Evolutionary conservation across 306 rosid species (phyloP).

Genomic region (Morella rubra): DNA sequence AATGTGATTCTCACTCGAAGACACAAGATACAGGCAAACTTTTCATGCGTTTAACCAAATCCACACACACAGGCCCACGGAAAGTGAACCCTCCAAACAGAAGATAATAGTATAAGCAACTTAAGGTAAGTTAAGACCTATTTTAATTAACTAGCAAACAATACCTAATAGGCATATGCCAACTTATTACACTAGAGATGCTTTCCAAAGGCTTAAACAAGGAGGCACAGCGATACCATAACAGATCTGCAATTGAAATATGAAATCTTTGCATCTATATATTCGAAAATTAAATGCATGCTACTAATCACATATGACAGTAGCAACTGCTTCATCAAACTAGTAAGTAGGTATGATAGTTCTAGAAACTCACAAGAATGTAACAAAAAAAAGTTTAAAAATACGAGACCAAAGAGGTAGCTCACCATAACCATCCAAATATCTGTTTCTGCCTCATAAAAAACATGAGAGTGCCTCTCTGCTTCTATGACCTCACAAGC

Average conservation of each 20-base stretch:
- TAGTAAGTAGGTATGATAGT: background rate
- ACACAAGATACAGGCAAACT: background rate
- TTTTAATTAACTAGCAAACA: background rate
- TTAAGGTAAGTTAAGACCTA: background rate
- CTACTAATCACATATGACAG: background rate
- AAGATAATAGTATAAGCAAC: background rate
- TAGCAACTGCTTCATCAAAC: background rate
- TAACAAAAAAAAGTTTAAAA: background rate
- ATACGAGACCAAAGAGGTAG: background rate
- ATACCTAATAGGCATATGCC: background rate
- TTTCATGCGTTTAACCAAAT: background rate
- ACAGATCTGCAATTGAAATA: slow-evolving; percentile 5
- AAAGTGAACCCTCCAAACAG: background rate
- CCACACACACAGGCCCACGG: background rate
- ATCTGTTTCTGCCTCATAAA: slow-evolving; percentile 82
- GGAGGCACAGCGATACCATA: background rate
- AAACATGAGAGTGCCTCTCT: slow-evolving; percentile 77
- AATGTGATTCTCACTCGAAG: background rate
- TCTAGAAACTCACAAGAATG: background rate
- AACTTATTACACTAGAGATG: background rate
- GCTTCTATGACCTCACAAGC: slow-evolving; percentile 92
- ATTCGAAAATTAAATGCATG: background rate
- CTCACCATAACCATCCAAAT: slow-evolving; percentile 93
- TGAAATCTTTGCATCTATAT: background rate
- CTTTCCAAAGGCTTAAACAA: background rate